Conservation (phyloP, 257 asterid genomes). For the Lycium ferocissimum region DNA sequence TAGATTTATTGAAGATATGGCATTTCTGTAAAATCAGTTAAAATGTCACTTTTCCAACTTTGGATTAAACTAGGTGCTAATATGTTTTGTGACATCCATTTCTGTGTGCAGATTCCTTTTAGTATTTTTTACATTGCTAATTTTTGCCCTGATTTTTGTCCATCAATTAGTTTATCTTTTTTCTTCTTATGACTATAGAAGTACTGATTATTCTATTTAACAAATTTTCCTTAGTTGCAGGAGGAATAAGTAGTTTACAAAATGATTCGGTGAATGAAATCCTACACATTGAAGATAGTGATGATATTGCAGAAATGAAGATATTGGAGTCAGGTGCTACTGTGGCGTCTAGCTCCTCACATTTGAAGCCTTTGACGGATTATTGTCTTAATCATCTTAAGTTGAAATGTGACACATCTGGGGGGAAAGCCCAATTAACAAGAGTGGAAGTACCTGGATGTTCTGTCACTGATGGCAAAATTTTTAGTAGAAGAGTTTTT, state of each 20-base stretch:
- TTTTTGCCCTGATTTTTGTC: neutral
- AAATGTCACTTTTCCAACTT: neutral
- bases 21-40: neutral
- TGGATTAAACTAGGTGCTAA: neutral
- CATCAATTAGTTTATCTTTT: neutral
- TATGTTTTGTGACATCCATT: neutral
- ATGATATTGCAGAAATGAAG: constrained; percentile 36
- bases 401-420: constrained; percentile 35
- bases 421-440: constrained; percentile 38
- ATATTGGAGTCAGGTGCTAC: constrained; percentile 32
- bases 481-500: constrained; percentile 36
- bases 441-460: constrained; percentile 42
- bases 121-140: neutral
- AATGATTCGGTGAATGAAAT: constrained; percentile 39
- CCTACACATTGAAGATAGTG: constrained; percentile 47
- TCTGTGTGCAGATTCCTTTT: constrained; percentile 17
- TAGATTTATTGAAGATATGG: constrained; percentile 15
- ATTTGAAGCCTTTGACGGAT: constrained; percentile 33
- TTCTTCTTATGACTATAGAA: neutral
- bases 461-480: constrained; percentile 41
- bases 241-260: constrained; percentile 37
- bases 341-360: constrained; percentile 37
- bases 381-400: constrained; percentile 36
- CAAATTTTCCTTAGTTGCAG: constrained; percentile 49
- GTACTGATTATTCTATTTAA: neutral